A percentile compares a stretch with the other conserved stretches of the same genome.
phyloP scores from a whole-genome alignment of 176 grass and related monocot genomes.

The Aegilops tauschii region DNA sequence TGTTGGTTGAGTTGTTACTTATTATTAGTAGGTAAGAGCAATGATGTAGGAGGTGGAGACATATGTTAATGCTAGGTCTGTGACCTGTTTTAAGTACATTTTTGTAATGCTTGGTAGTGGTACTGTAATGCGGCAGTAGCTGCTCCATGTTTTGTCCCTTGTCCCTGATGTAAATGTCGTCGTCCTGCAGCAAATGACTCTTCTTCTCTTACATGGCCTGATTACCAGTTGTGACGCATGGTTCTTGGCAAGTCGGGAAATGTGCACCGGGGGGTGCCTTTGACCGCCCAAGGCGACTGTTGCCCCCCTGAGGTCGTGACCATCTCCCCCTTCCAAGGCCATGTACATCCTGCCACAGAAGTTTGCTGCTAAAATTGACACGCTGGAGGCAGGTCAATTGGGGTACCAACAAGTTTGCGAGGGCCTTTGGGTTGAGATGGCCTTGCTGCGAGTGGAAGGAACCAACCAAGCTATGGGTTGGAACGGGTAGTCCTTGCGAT shows the following conservation, averaged over 20 bases:
- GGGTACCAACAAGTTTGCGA: too few relatives aligned
- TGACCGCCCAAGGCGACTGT: too few relatives aligned
- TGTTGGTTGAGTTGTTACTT: constrained; percentile 26
- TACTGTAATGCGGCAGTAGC: constrained; percentile 12
- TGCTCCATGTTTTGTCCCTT: constrained; percentile 42
- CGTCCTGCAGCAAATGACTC: not conserved
- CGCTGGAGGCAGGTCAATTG: too few relatives aligned
- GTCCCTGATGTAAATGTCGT: constrained; percentile 46
- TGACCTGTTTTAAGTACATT: constrained; percentile 24
- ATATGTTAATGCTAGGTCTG: constrained; percentile 42
- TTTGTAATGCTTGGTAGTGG: constrained; percentile 33
- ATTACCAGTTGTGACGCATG: not conserved
- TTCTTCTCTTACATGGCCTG: not conserved
- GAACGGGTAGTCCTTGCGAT: too few relatives aligned
- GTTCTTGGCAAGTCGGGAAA: not conserved
- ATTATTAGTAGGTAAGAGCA: constrained; percentile 12
- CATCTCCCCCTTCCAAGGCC: too few relatives aligned
- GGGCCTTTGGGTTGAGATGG: too few relatives aligned
- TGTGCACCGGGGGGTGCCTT: too few relatives aligned
- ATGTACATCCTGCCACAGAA: too few relatives aligned
- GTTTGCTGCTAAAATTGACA: too few relatives aligned
- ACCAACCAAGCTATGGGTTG: too few relatives aligned
- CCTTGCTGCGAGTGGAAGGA: too few relatives aligned
- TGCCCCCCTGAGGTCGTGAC: too few relatives aligned
- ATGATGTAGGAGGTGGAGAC: constrained; percentile 33